Evolutionary conservation across 768 basidiomycete species (phyloP).

Genomic region (Kwoniella newhampshirensis): DNA sequence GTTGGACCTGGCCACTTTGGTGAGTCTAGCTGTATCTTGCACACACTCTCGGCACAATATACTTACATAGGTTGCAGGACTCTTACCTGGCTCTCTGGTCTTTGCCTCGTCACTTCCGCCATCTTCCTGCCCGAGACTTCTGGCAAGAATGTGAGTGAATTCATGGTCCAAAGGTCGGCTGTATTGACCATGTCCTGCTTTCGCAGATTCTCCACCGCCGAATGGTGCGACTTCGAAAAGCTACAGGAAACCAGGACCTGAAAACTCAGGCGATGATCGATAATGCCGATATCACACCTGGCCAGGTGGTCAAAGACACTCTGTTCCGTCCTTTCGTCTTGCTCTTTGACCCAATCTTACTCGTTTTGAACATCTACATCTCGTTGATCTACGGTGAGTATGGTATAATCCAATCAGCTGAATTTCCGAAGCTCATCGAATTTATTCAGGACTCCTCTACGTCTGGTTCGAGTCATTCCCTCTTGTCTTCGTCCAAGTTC

Average conservation of each 20-base stretch:
- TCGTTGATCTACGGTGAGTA: constrained; percentile 36
- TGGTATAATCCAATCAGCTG: not conserved
- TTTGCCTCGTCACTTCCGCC: constrained; percentile 6
- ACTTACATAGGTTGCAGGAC: constrained; percentile 2
- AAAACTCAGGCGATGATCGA: constrained; percentile 37
- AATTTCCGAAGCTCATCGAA: not conserved
- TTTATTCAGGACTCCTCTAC: constrained; percentile 8
- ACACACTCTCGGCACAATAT: not conserved
- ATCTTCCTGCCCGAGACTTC: constrained; percentile 18
- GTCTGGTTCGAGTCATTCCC: constrained; percentile 21
- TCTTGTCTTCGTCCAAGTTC: constrained; percentile 6
- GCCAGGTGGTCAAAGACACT: constrained; percentile 5
- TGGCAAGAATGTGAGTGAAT: constrained; percentile 10
- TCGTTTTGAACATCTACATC: constrained; percentile 41
- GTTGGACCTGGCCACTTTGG: constrained; percentile 21
- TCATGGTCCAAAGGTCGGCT: not conserved
- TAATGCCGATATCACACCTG: constrained; percentile 8
- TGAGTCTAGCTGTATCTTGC: not conserved
- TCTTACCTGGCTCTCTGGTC: constrained; percentile 15
- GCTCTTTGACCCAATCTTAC: constrained; percentile 50
- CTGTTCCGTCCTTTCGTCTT: constrained; percentile 40
- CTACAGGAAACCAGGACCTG: constrained; percentile 38
- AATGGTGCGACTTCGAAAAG: constrained; percentile 29
- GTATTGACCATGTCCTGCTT: constrained; percentile 15
- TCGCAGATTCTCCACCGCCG: constrained; percentile 20